Evolutionary conservation across 352 stramenopile genomes (phyloP), one percentile per base, ranked within the genome.

Genomic region (Phytophthora podocarpi): DNA sequence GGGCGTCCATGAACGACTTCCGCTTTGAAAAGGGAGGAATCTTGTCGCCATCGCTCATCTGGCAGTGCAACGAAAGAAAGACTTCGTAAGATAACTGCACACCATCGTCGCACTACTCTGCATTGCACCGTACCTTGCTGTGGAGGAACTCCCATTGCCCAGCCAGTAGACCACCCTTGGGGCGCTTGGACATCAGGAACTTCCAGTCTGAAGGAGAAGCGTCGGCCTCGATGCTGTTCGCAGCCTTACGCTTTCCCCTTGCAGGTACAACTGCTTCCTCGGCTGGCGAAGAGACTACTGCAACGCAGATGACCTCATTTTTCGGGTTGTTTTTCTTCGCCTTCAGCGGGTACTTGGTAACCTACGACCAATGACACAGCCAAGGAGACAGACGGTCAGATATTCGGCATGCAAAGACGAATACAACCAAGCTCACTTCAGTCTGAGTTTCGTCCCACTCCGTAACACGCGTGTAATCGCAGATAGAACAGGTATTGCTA

Each of bases 121-220:
- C 12, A 40, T 13, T 28, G 28, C 2, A 36, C 27, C 31, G 20
- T 41, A 85, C 76, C 75, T 95, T 93, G 35, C 69, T 80, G 59
- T 91, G 72, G 16, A 94, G 72, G 59, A 97, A 97, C 58, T 97
- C 87, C 89, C 88, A 96, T 52, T 97, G 89, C 10, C 88, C 85
- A 36, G 88, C 85, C 1, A 97, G 67, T 18, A 97, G 55, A 3
- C 88, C 89, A 52, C 74, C 85, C 0, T 78, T 62, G 0, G 89
- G 81, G 9, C 89, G 83, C 35, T 88, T 91, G 2, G 63, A 73
- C 87, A 96, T 95, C 16, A 96, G 60, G 53, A 90, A 95, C 16
- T 64, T 74, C 83, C 84, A 91, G n/a, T 67, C 39, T 3, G 69
- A 66, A 10, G 58, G 42, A 40, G 61, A 43, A 32, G 31, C 39